Evolutionary conservation across 163 green algal species (phyloP).

Genomic region (Chlamydomonas reinhardtii): DNA sequence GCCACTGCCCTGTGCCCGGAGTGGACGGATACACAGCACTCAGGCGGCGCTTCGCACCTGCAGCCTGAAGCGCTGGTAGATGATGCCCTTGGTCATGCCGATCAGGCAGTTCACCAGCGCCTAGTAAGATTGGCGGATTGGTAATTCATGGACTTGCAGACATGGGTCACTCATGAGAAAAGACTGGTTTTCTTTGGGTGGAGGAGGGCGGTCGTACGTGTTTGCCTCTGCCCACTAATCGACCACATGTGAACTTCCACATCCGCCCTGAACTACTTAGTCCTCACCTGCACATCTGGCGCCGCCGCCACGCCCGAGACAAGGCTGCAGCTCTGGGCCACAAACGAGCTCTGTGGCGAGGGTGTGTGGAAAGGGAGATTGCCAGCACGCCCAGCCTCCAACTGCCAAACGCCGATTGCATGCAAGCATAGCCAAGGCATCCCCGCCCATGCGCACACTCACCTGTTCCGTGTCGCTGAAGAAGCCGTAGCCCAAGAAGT

Average conservation of each 20-base stretch:
- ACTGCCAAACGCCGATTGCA: background rate
- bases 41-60: slow-evolving; percentile 9
- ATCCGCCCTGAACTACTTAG: no score
- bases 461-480: slow-evolving; percentile 27
- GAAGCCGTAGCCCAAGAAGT: slow-evolving; percentile 37
- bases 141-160: no score
- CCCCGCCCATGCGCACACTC: no score
- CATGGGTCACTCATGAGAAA: no score
- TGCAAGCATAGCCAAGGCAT: no score
- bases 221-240: no score
- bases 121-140: background rate
- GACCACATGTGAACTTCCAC: no score
- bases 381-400: background rate
- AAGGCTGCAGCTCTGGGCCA: slow-evolving; percentile 32
- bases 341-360: slow-evolving; percentile 5
- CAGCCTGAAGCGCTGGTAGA: slow-evolving; percentile 36
- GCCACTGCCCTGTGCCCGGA: no score
- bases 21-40: no score
- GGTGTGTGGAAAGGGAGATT: no score
- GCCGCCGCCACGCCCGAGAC: slow-evolving; percentile 18
- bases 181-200: no score
- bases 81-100: slow-evolving; percentile 5
- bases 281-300: slow-evolving; percentile 23
- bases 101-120: slow-evolving; percentile 39
- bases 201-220: no score